Evolutionary conservation across 2,329 filamentous ascomycete genomes (phyloP).

Genomic region (Fusarium armeniacum): DNA sequence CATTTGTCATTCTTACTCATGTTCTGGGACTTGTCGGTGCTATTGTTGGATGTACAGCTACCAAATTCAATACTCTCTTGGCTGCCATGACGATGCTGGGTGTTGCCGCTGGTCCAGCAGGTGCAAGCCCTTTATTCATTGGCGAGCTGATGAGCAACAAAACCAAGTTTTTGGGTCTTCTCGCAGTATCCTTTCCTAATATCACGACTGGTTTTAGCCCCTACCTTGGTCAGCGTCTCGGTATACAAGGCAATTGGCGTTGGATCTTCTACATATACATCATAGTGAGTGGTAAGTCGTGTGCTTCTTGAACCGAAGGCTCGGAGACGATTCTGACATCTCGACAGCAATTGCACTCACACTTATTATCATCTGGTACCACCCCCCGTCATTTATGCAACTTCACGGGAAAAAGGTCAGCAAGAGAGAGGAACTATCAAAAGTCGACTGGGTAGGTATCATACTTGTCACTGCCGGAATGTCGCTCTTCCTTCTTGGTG

Average conservation of each 20-base stretch:
- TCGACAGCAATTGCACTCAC: fast-evolving
- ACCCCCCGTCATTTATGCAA: background rate
- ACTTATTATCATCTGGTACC: background rate
- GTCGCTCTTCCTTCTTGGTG: background rate
- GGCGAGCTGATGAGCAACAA: background rate
- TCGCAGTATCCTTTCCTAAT: background rate
- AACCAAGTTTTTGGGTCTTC: background rate
- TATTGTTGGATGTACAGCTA: background rate
- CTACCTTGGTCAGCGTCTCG: background rate
- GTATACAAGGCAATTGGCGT: background rate
- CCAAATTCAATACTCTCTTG: background rate
- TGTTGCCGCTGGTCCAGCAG: background rate
- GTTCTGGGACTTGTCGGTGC: background rate
- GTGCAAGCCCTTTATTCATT: background rate
- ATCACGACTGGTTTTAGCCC: background rate
- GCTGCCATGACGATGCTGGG: background rate
- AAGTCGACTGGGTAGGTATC: background rate
- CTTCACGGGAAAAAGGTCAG: background rate
- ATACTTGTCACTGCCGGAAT: background rate
- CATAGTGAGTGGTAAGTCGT: background rate
- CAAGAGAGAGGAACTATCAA: background rate
- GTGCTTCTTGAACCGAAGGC: fast-evolving
- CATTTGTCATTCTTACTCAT: background rate
- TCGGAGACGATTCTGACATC: background rate
- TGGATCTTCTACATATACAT: slow-evolving; percentile 1